A percentile compares a stretch with the other conserved stretches of the same genome.
Evolutionary conservation across 2,329 filamentous ascomycete species (phyloP).

Genomic region (Phoma sp.): DNA sequence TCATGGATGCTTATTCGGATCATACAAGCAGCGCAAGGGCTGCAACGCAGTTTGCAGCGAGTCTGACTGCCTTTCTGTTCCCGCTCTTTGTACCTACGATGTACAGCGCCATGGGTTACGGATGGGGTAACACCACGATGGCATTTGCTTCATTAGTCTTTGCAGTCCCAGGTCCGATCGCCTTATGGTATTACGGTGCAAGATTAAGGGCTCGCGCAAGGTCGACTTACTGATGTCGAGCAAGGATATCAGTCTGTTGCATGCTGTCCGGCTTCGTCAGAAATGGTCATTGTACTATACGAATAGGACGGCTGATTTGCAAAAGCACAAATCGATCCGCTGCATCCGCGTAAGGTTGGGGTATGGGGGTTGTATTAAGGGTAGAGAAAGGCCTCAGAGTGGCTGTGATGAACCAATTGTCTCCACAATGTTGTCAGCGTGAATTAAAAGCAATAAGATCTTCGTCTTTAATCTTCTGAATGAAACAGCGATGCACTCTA

Average conservation of each 20-base stretch:
- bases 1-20: slow-evolving; percentile 65
- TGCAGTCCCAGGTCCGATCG: slow-evolving; percentile 50
- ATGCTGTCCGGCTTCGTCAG: neutral
- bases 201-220: slow-evolving; percentile 21
- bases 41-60: slow-evolving; percentile 28
- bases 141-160: slow-evolving; percentile 33
- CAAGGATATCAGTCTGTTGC: neutral
- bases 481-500: neutral
- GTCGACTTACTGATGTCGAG: neutral
- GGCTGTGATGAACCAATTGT: neutral
- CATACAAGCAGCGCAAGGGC: slow-evolving; percentile 39
- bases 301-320: too few species aligned
- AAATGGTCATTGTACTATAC: too few species aligned
- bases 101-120: slow-evolving; percentile 47
- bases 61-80: slow-evolving; percentile 37
- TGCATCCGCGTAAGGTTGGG: neutral
- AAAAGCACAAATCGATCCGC: too few species aligned
- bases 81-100: slow-evolving; percentile 49
- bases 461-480: neutral
- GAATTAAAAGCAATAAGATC: neutral
- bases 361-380: too few species aligned
- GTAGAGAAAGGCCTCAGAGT: neutral
- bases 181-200: slow-evolving; percentile 57
- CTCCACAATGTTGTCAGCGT: neutral
- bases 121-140: slow-evolving; percentile 46